These are phyloP conservation scores for Kwoniella sp. DNA, from an alignment of 768 basidiomycete species.

Conservation along the genomic window DNA sequence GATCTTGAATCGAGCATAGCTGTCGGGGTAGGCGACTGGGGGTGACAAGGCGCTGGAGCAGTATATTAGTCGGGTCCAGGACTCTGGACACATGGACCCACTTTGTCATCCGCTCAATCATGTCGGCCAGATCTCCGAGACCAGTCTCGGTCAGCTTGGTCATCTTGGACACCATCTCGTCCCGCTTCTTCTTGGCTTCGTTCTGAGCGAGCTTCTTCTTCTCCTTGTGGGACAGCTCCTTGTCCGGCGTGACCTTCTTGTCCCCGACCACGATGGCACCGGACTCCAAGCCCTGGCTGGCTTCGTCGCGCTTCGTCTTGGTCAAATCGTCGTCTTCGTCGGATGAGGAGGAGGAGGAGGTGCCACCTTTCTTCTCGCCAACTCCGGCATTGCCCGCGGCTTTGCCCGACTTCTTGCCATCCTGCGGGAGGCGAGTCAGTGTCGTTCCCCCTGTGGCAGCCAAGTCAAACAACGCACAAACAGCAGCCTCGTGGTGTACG, in stretches of 20 bases:
- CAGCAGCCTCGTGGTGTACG: slow-evolving; percentile 32
- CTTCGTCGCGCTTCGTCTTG: neutral
- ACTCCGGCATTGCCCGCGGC: slow-evolving; percentile 47
- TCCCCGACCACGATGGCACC: slow-evolving; percentile 34
- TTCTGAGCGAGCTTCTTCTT: slow-evolving; percentile 43
- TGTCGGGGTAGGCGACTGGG: slow-evolving; percentile 47
- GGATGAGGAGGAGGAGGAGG: slow-evolving; percentile 29
- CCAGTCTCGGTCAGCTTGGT: slow-evolving; percentile 50
- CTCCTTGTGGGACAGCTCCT: slow-evolving; percentile 36
- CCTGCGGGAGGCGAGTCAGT: slow-evolving; percentile 26
- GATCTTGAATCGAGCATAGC: slow-evolving; percentile 50
- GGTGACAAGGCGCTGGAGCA: slow-evolving; percentile 47
- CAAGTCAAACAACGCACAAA: slow-evolving; percentile 23
- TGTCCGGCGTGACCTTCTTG: slow-evolving; percentile 24
- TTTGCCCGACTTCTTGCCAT: slow-evolving; percentile 43
- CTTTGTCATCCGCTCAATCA: slow-evolving; percentile 49
- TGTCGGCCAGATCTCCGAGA: slow-evolving; percentile 50
- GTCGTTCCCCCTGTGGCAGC: too few relatives aligned
- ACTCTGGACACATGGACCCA: slow-evolving; percentile 20
- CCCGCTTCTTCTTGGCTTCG: slow-evolving; percentile 50
- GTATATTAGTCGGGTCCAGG: neutral
- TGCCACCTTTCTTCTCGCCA: slow-evolving; percentile 38
- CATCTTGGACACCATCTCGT: slow-evolving; percentile 48
- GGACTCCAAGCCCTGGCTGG: slow-evolving; percentile 29
- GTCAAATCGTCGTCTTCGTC: slow-evolving; percentile 30